These are phyloP conservation scores for Cryptococcus wingfieldii DNA, from an alignment of 1,284 basidiomycete genomes.

Conservation along the genomic window DNA sequence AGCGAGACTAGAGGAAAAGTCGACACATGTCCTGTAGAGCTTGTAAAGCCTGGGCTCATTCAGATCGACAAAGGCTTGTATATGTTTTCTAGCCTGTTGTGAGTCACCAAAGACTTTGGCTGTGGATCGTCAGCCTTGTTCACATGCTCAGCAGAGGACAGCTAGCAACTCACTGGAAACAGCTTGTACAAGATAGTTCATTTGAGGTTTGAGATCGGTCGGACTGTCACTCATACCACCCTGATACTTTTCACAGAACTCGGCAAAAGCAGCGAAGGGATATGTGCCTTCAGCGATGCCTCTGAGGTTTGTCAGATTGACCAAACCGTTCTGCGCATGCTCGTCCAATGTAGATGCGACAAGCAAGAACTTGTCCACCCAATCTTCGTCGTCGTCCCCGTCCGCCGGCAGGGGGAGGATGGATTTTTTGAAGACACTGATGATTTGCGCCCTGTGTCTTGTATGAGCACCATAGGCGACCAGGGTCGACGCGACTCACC, in stretches of 20 bases:
- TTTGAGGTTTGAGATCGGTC: constrained; percentile 56
- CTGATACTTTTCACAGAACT: constrained; percentile 69
- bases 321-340: constrained; percentile 56
- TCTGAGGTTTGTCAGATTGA: constrained; percentile 61
- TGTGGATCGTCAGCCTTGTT: background rate
- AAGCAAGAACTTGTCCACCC: constrained; percentile 77
- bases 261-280: constrained; percentile 55
- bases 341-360: constrained; percentile 70
- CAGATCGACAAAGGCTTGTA: constrained; percentile 75
- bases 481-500: constrained; percentile 49
- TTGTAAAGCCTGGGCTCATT: constrained; percentile 86
- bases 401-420: constrained; percentile 77
- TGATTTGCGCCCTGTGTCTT: constrained; percentile 27
- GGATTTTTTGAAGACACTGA: constrained; percentile 57
- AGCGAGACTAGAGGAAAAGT: constrained; percentile 77
- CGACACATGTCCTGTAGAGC: constrained; percentile 72
- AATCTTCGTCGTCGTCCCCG: constrained; percentile 61
- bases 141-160: background rate
- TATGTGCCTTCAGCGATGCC: constrained; percentile 37
- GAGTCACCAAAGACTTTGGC: constrained; percentile 59
- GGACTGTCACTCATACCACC: constrained; percentile 79
- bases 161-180: constrained; percentile 15
- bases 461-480: background rate
- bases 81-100: constrained; percentile 69
- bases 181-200: constrained; percentile 56